Evolutionary conservation across 1,284 basidiomycete genomes (phyloP).

Genomic region (Cryptococcus sp.): DNA sequence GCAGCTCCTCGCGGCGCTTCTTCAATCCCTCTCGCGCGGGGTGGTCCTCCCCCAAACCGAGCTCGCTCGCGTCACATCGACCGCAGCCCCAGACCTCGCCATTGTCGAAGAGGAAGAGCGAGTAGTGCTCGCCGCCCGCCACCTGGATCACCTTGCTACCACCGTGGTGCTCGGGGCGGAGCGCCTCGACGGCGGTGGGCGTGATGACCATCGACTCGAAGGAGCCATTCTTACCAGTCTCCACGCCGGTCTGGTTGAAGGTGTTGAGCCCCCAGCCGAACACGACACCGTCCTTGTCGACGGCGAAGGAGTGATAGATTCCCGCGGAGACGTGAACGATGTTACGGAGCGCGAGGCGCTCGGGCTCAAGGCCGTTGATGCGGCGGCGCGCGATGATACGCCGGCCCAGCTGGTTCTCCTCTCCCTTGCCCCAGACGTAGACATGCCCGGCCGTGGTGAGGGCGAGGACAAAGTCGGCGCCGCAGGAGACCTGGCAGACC

Average conservation of each 20-base stretch:
- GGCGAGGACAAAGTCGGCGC: slow-evolving; percentile 81
- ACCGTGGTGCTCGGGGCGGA: slow-evolving; percentile 64
- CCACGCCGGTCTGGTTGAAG: slow-evolving; percentile 62
- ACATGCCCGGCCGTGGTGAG: slow-evolving; percentile 79
- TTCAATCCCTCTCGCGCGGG: slow-evolving; percentile 54
- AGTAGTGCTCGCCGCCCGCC: slow-evolving; percentile 71
- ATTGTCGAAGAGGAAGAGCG: slow-evolving; percentile 75
- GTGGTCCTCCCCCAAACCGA: slow-evolving; percentile 66
- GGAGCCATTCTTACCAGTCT: slow-evolving; percentile 6
- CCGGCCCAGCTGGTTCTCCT: slow-evolving; percentile 81
- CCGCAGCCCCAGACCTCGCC: slow-evolving; percentile 83
- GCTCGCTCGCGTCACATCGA: slow-evolving; percentile 70
- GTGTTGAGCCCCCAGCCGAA: slow-evolving; percentile 92
- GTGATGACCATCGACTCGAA: slow-evolving; percentile 57
- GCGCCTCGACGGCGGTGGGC: slow-evolving; percentile 65
- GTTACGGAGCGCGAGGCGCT: slow-evolving; percentile 71
- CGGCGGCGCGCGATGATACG: slow-evolving; percentile 78
- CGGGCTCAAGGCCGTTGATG: slow-evolving; percentile 69
- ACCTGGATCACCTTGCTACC: slow-evolving; percentile 63
- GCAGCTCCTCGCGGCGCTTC: slow-evolving; percentile 43
- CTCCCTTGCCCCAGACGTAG: slow-evolving; percentile 74
- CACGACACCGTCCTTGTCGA: slow-evolving; percentile 74
- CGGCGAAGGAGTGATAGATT: slow-evolving; percentile 81
- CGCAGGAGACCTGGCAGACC: slow-evolving; percentile 71
- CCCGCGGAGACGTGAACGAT: slow-evolving; percentile 76